Evolutionary conservation across 306 rosid species (phyloP), one percentile per base, ranked within the genome.

Genomic region (Benincasa hispida): DNA sequence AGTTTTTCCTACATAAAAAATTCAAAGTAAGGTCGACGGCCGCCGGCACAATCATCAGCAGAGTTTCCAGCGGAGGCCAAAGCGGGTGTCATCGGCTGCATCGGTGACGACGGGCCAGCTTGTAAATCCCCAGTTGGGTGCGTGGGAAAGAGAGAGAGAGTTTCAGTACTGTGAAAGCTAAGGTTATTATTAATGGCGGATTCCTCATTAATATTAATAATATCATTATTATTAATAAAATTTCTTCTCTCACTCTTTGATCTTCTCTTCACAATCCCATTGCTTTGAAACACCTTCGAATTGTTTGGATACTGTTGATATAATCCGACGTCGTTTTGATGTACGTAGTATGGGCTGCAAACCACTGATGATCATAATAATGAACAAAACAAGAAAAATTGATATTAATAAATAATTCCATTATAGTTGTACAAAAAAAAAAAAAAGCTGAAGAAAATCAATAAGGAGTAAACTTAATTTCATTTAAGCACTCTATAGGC

Each of bases 81-180:
- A 1, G 56, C 6, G 5, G 75, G 14, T 34, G 18, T 37, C 13
- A 10, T 41, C n/a, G 21, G 1, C 7, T 5, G 65, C 10, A 8
- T 2, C n/a, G 30, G 65, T 12, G 37, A 2, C 35, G 4, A n/a
- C 1, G 74, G 57, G 22, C 24, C 13, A 0, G 6, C 87, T 77
- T 79, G 84, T 61, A 91, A 75, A 75, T 86, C 79, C 15, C 96
- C 91, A 15, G 97, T 89, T 72, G 98, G 97, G 28, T 87, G 88
- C 68, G 90, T 61, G 41, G 97, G 98, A 83, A 94, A 94, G 13
- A 94, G 86, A 11, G 90, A 50, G 80, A 91, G 85, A 14, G 98
- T 94, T 81, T 88, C 85, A 28, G 83, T 86, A 41, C 81, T 86
- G 17, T 75, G 50, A 28, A 25, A n/a, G 10, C 51, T 27, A 13